A percentile compares a stretch with the other conserved stretches of the same genome.
phyloP scores from a whole-genome alignment of 257 asterid genomes.

The Solanum medicagineum region DNA sequence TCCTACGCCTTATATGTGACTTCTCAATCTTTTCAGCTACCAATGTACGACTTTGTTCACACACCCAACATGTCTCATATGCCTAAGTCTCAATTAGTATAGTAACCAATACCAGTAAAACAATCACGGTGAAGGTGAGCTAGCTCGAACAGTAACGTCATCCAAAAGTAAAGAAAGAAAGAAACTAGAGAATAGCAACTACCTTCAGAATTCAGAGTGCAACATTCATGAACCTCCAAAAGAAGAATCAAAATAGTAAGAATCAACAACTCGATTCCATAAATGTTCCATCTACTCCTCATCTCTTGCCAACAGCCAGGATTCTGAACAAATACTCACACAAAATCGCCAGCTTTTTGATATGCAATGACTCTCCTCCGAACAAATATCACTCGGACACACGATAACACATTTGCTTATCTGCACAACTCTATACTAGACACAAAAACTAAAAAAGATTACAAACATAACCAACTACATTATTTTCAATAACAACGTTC shows the following conservation, averaged over 20 bases:
- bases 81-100: neutral
- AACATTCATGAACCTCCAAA: constrained; percentile 29
- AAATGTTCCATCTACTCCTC: constrained; percentile 54
- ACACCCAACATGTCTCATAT: neutral
- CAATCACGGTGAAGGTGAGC: neutral
- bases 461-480: constrained; percentile 5
- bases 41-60: neutral
- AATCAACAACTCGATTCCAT: constrained; percentile 27
- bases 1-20: neutral
- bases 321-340: constrained; percentile 23
- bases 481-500: neutral
- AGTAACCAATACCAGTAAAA: neutral
- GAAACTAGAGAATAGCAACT: neutral
- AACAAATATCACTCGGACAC: constrained; percentile 49
- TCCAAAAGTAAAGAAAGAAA: neutral
- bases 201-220: constrained; percentile 68
- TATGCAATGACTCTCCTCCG: constrained; percentile 39
- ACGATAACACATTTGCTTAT: neutral
- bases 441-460: constrained; percentile 19
- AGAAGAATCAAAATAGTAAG: constrained; percentile 25
- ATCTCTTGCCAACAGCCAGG: constrained; percentile 65
- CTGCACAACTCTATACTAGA: neutral
- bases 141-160: neutral
- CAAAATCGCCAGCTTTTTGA: constrained; percentile 52
- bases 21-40: neutral